These are phyloP conservation scores for Dysphania ambrosioides DNA, from an alignment of 148 eudicot genomes.

Conservation along the genomic window DNA sequence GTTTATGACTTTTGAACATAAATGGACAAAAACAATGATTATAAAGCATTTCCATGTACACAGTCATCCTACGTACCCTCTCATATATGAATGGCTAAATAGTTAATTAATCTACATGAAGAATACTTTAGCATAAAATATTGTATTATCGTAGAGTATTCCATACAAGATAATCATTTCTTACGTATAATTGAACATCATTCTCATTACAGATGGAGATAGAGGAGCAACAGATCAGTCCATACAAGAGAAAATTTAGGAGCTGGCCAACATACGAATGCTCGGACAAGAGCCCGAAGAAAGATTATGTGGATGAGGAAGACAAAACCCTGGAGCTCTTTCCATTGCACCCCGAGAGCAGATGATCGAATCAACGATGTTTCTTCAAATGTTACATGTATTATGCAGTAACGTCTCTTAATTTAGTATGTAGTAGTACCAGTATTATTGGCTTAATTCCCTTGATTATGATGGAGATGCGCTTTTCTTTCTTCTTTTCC, in stretches of 20 bases:
- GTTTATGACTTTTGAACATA: too few relatives aligned
- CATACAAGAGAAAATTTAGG: slow-evolving; percentile 67
- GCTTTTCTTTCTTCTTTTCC: slow-evolving; percentile 44
- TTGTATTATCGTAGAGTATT: too few relatives aligned
- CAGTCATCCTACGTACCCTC: too few relatives aligned
- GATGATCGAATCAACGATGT: slow-evolving; percentile 26
- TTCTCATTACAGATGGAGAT: slow-evolving; percentile 28
- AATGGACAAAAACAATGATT: too few relatives aligned
- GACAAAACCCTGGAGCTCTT: slow-evolving; percentile 78
- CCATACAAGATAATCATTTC: too few relatives aligned
- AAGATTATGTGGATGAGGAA: slow-evolving; percentile 28
- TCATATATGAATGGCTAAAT: too few relatives aligned
- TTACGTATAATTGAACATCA: too few relatives aligned
- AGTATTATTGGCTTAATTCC: neutral
- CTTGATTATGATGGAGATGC: slow-evolving; percentile 3
- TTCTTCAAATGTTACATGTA: neutral
- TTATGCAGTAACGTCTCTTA: neutral
- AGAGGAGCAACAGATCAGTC: slow-evolving; percentile 39
- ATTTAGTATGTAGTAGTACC: neutral
- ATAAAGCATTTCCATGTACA: too few relatives aligned
- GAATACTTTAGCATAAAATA: too few relatives aligned
- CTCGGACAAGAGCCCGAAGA: slow-evolving; percentile 29
- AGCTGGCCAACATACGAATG: slow-evolving; percentile 56
- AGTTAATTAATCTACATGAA: too few relatives aligned
- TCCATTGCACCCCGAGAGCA: slow-evolving; percentile 81